phyloP scores from a whole-genome alignment of 2,329 filamentous ascomycete genomes.

The Pseudogymnoascus sp. region DNA sequence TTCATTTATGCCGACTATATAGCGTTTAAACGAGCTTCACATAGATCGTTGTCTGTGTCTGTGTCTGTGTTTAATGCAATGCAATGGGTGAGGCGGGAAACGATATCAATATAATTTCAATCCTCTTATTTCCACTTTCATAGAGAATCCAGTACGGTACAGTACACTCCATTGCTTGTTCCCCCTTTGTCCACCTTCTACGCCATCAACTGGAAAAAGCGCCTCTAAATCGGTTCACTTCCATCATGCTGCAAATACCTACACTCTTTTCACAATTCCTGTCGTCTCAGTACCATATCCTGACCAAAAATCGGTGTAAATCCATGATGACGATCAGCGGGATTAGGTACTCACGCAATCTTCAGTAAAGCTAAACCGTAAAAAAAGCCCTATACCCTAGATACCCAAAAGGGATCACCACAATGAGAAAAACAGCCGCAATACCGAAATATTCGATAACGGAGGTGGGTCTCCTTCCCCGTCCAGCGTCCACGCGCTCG shows the following conservation, averaged over 20 bases:
- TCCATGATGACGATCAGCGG: background rate
- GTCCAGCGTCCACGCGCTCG: background rate
- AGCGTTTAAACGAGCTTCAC: background rate
- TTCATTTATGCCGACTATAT: background rate
- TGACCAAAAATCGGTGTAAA: background rate
- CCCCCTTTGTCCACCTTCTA: background rate
- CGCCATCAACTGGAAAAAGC: background rate
- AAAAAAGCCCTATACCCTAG: background rate
- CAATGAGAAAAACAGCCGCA: no score
- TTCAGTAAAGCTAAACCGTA: background rate
- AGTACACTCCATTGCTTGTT: background rate
- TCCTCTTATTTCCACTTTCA: background rate
- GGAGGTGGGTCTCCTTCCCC: background rate
- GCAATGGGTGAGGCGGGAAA: background rate
- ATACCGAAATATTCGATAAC: background rate
- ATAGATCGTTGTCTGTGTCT: background rate
- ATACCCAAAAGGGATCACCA: background rate
- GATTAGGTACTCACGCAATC: background rate
- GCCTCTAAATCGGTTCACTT: background rate
- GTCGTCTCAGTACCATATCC: background rate
- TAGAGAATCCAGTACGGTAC: background rate
- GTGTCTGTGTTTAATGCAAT: background rate
- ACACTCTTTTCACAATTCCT: background rate
- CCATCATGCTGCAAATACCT: background rate
- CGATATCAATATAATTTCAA: background rate